Conservation (phyloP, 495 filamentous ascomycete species). For the Elasticomyces elasticus region DNA sequence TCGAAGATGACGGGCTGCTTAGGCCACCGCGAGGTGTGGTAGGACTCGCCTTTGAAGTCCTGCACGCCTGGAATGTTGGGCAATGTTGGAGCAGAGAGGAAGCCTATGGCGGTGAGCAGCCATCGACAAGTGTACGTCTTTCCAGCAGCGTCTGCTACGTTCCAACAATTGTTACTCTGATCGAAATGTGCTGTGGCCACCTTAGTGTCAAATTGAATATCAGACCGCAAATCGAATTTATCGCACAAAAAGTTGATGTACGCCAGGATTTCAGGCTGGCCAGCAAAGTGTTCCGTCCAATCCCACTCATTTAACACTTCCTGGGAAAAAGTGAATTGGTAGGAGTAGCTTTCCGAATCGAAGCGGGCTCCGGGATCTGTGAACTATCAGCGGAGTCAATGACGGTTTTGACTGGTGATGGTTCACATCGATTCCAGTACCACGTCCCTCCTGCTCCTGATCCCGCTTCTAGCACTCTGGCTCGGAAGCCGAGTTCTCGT, state of each 20-base stretch:
- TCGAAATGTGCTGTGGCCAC: constrained; percentile 19
- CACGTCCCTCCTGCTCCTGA: constrained; percentile 5
- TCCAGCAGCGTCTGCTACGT: constrained; percentile 14
- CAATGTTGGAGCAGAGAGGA: constrained; percentile 24
- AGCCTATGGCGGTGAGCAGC: constrained; percentile 28
- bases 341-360: constrained; percentile 10
- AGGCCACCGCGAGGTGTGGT: constrained; percentile 43
- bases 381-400: neutral
- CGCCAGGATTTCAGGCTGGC: constrained; percentile 7
- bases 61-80: constrained; percentile 30
- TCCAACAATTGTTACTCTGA: constrained; percentile 22
- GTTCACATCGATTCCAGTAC: constrained; percentile 7
- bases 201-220: constrained; percentile 25
- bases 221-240: constrained; percentile 24
- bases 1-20: constrained; percentile 23
- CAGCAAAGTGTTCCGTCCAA: constrained; percentile 7
- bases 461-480: constrained; percentile 6
- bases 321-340: constrained; percentile 12
- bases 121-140: constrained; percentile 21
- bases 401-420: neutral
- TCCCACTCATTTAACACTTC: constrained; percentile 13
- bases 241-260: constrained; percentile 30
- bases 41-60: constrained; percentile 35
- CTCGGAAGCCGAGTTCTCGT: constrained; percentile 1
- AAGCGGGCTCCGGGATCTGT: constrained; percentile 6